A percentile compares a stretch with the other conserved stretches of the same genome.
phyloP scores from a whole-genome alignment of 345 rosid genomes.

The Populus deltoides region DNA sequence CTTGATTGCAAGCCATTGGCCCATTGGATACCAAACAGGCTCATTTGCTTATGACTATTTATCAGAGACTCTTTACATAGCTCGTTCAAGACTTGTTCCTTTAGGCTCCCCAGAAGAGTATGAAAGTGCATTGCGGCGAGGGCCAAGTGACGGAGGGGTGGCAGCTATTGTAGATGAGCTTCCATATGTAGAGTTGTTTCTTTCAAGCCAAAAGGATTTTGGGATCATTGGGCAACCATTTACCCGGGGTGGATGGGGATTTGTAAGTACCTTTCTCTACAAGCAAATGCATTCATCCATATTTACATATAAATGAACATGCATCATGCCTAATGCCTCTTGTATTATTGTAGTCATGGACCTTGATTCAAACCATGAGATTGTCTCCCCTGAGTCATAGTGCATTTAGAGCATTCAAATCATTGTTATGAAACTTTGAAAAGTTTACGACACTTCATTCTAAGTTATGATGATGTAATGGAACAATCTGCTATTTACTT shows the following conservation, averaged over 20 bases:
- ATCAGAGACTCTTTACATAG: slow-evolving; percentile 48
- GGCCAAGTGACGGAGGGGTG: slow-evolving; percentile 72
- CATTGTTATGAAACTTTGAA: background rate
- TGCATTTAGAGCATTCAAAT: background rate
- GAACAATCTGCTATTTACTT: background rate
- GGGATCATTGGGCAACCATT: slow-evolving; percentile 75
- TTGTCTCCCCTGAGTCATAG: background rate
- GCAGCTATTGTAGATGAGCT: slow-evolving; percentile 83
- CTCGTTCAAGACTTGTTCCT: slow-evolving; percentile 54
- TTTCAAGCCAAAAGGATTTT: slow-evolving; percentile 47
- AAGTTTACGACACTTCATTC: background rate
- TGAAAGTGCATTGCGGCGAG: slow-evolving; percentile 59
- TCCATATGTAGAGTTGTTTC: slow-evolving; percentile 71
- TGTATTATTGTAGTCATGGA: too few relatives aligned
- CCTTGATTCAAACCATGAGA: background rate
- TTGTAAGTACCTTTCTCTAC: slow-evolving; percentile 55
- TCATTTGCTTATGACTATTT: slow-evolving; percentile 67
- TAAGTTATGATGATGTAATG: background rate
- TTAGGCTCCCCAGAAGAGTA: slow-evolving; percentile 67
- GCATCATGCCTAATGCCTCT: background rate
- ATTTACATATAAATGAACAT: background rate
- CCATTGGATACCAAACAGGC: slow-evolving; percentile 82
- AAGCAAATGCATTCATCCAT: slow-evolving; percentile 6
- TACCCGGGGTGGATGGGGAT: slow-evolving; percentile 89
- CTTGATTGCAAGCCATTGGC: slow-evolving; percentile 55